These are phyloP conservation scores for Sapria himalayana DNA, from an alignment of 345 rosid species.

Conservation along the genomic window DNA sequence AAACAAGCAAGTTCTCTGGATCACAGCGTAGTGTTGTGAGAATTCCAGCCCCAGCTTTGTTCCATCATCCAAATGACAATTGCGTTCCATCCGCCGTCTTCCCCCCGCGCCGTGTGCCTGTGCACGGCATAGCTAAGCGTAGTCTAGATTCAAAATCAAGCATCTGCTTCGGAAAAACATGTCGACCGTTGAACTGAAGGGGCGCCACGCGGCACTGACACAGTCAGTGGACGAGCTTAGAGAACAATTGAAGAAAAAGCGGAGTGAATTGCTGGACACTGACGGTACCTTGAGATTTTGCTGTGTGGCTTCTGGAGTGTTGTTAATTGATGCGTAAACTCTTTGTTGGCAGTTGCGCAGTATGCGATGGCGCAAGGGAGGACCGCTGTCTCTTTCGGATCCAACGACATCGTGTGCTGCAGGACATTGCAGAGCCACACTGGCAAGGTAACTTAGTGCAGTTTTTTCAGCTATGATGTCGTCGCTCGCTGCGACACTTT, in stretches of 20 bases:
- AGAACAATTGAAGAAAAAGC: slow-evolving; percentile 59
- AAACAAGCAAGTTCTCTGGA: no score
- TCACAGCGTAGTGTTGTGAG: no score
- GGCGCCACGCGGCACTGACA: slow-evolving; percentile 50
- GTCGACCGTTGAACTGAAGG: slow-evolving; percentile 84
- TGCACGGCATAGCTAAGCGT: no score
- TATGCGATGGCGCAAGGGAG: slow-evolving; percentile 46
- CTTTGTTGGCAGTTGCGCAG: slow-evolving; percentile 46
- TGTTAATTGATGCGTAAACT: slow-evolving; percentile 6
- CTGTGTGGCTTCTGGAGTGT: slow-evolving; percentile 9
- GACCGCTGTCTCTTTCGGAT: slow-evolving; percentile 51
- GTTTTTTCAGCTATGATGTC: no score
- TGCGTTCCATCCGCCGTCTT: no score
- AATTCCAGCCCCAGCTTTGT: no score
- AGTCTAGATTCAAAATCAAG: no score
- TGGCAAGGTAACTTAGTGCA: slow-evolving; percentile 38
- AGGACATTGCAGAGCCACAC: slow-evolving; percentile 92
- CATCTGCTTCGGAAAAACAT: no score
- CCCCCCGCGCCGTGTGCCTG: no score
- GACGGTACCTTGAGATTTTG: slow-evolving; percentile 26
- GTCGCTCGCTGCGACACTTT: no score
- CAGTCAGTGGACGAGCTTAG: slow-evolving; percentile 47
- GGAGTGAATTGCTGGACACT: slow-evolving; percentile 57
- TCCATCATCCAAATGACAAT: no score
- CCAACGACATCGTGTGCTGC: slow-evolving; percentile 90